Evolutionary conservation across 768 basidiomycete species (phyloP), one percentile per base, ranked within the genome.

Genomic region (Chlorophyllum brunneum): DNA sequence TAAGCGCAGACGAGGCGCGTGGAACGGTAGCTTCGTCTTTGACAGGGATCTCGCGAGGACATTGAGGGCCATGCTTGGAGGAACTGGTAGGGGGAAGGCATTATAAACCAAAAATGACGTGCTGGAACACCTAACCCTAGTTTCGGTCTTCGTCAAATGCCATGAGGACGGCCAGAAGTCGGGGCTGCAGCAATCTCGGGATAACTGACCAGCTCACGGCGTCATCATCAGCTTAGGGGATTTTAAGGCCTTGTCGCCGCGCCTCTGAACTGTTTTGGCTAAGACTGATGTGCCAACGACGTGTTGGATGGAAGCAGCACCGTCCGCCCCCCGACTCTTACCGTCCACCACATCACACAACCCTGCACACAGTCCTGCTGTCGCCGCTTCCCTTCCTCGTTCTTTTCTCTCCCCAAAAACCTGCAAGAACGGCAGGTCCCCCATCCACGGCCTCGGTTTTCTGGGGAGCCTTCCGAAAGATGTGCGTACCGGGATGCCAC

Each of bases 391-490:
- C 11, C 42, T 43, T 22, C 42, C 51, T 29, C 51, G 29, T 23
- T 51, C 48, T 23, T 26, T 43, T n/a, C 42, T 56, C 43, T 48
- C 44, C 9, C 29, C 37, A 24, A 34, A 29, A 45, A 41, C 30
- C 29, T 50, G 15, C 37, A 52, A 34, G 53, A 54, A 55, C 38
- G 51, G 58, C 5, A 13, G 27, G 3, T 29, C 38, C 53, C 51
- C 57, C 27, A 59, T 59, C 26, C 60, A 62, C 20, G 67, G 64
- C 54, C 42, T 70, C 31, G 63, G 61, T 58, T 51, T 66, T 40
- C 56, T 71, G 22, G 61, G 61, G 30, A 64, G 58, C 40, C 22
- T 65, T 27, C 63, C 65, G 16, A 70, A 63, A 52, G 68, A 70
- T 53, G 70, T 71, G 61, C 67, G 67, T 63, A 54, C 51, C 53